Evolutionary conservation across 768 basidiomycete genomes (phyloP).

Genomic region (Phanerochaete sordida): DNA sequence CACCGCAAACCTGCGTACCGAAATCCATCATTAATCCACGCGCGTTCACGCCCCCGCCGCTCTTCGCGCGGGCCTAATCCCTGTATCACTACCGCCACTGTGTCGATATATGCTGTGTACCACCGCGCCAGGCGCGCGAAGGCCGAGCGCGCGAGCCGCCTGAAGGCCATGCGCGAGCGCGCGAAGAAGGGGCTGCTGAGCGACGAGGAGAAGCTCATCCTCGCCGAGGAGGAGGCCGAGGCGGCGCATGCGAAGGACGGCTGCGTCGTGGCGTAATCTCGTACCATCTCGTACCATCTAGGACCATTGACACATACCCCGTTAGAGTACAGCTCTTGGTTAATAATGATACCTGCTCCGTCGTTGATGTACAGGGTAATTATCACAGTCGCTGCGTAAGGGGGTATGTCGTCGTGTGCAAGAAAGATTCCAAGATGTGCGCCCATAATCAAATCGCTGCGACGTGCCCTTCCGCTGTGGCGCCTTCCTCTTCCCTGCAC

Average conservation of each 20-base stretch:
- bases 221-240: constrained; percentile 52
- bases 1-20: constrained; percentile 21
- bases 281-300: not conserved
- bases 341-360: not conserved
- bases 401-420: no score
- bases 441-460: no score
- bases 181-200: constrained; percentile 74
- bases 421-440: no score
- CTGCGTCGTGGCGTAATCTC: constrained; percentile 42
- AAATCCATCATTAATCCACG: constrained; percentile 33
- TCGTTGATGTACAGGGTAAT: no score
- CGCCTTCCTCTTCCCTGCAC: no score
- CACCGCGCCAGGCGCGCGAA: constrained; percentile 71
- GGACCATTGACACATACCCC: not conserved
- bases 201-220: constrained; percentile 59
- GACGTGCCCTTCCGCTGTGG: no score
- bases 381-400: no score
- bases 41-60: constrained; percentile 63
- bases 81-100: constrained; percentile 16
- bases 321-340: not conserved
- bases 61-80: constrained; percentile 62
- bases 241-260: constrained; percentile 32
- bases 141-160: constrained; percentile 68
- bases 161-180: constrained; percentile 68
- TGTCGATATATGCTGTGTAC: constrained; percentile 16